phyloP scores from a whole-genome alignment of 805 yeast genomes.

The Clavispora fructus region DNA sequence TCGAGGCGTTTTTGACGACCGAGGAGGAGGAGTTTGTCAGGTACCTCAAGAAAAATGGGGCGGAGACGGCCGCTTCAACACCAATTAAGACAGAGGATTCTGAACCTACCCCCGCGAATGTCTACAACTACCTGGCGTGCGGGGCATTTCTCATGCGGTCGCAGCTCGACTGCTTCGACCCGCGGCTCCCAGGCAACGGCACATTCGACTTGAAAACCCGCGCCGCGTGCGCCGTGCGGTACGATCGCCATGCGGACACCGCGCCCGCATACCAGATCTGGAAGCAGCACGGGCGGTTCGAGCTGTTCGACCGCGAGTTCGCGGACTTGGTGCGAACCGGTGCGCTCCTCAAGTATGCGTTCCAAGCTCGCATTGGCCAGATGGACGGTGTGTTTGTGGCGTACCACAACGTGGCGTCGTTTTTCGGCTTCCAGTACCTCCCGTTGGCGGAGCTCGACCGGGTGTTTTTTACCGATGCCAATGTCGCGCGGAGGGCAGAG shows the following conservation, averaged over 20 bases:
- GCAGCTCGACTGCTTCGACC: conserved; percentile 80
- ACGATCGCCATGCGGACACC: conserved; percentile 57
- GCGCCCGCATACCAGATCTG: conserved; percentile 65
- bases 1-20: conserved; percentile 72
- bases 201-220: conserved; percentile 89
- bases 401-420: conserved; percentile 72
- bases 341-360: conserved; percentile 74
- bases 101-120: conserved; percentile 14
- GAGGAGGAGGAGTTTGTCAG: conserved; percentile 46
- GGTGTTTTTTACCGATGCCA: conserved; percentile 21
- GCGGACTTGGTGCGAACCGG: conserved; percentile 66
- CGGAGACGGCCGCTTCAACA: conserved; percentile 1
- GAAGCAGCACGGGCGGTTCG: conserved; percentile 57
- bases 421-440: conserved; percentile 88
- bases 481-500: background rate
- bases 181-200: conserved; percentile 80
- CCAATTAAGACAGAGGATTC: no score
- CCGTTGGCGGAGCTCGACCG: conserved; percentile 69
- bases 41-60: conserved; percentile 18
- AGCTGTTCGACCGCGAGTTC: conserved; percentile 79
- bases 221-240: conserved; percentile 81
- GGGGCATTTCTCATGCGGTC: conserved; percentile 79
- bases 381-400: conserved; percentile 97
- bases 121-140: conserved; percentile 67
- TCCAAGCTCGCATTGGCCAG: conserved; percentile 91